Conservation (phyloP, 768 basidiomycete species). For the Suillus ampliporus region DNA sequence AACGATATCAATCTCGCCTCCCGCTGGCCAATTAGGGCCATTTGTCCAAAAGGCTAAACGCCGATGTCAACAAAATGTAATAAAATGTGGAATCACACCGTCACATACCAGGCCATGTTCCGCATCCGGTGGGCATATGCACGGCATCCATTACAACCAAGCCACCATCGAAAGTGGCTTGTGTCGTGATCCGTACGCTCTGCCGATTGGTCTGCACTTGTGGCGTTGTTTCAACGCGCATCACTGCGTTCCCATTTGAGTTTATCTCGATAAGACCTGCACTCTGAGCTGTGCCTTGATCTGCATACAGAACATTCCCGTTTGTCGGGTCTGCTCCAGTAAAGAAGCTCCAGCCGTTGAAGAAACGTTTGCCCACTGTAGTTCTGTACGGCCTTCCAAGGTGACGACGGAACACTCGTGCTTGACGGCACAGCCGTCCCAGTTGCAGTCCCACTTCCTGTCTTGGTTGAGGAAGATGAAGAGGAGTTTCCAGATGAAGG, state of each 20-base stretch:
- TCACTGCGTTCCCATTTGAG: slow-evolving; percentile 74
- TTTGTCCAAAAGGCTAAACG: slow-evolving; percentile 53
- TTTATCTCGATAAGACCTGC: slow-evolving; percentile 73
- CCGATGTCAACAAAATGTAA: not conserved
- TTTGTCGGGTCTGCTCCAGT: slow-evolving; percentile 75
- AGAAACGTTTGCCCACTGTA: slow-evolving; percentile 78
- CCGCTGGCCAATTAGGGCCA: slow-evolving; percentile 50
- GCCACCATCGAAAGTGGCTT: slow-evolving; percentile 62
- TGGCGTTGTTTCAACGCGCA: slow-evolving; percentile 88
- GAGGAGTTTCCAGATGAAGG: slow-evolving; percentile 20
- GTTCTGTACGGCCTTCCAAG: slow-evolving; percentile 63
- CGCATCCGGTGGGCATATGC: slow-evolving; percentile 92
- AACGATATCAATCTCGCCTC: slow-evolving; percentile 83
- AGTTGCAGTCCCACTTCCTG: slow-evolving; percentile 15
- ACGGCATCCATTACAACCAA: slow-evolving; percentile 83
- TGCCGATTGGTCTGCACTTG: slow-evolving; percentile 69
- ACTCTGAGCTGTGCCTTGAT: slow-evolving; percentile 60
- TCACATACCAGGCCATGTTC: slow-evolving; percentile 70
- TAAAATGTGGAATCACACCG: not conserved
- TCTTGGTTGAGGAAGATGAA: slow-evolving; percentile 27
- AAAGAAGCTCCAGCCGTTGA: slow-evolving; percentile 82
- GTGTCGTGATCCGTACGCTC: slow-evolving; percentile 79
- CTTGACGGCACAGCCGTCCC: slow-evolving; percentile 21
- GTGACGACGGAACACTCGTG: slow-evolving; percentile 44
- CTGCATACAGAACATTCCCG: slow-evolving; percentile 72